A percentile compares a stretch with the other conserved stretches of the same genome.
phyloP scores from a whole-genome alignment of 1,139 yeast species.

The Spathaspora jeffriesii region DNA sequence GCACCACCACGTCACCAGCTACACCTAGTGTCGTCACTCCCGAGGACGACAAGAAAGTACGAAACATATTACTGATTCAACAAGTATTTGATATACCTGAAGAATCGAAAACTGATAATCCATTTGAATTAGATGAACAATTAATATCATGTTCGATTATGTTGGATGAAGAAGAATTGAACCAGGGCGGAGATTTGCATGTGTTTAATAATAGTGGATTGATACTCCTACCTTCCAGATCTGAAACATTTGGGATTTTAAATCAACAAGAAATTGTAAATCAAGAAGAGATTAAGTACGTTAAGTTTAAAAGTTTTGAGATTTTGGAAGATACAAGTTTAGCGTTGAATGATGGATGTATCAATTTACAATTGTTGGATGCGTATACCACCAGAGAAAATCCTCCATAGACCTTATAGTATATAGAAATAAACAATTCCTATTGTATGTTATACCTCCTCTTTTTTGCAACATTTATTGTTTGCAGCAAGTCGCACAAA shows the following conservation, averaged over 20 bases:
- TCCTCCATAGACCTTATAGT: slow-evolving; percentile 39
- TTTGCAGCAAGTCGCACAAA: not conserved
- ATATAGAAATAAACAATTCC: not conserved
- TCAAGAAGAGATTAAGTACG: slow-evolving; percentile 15
- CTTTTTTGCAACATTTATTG: not conserved
- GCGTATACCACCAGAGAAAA: slow-evolving; percentile 71
- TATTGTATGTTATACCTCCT: too few species aligned
- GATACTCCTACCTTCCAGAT: slow-evolving; percentile 20
- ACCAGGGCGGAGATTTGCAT: slow-evolving; percentile 33
- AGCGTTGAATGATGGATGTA: slow-evolving; percentile 63
- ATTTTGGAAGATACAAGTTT: slow-evolving; percentile 68
- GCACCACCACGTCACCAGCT: slow-evolving; percentile 9
- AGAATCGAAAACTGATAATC: slow-evolving; percentile 29
- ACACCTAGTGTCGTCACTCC: slow-evolving; percentile 1
- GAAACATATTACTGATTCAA: slow-evolving; percentile 7
- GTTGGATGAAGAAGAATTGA: slow-evolving; percentile 35
- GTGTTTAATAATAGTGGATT: slow-evolving; percentile 29
- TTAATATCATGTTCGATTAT: slow-evolving; percentile 27
- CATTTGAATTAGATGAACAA: slow-evolving; percentile 23
- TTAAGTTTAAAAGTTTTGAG: slow-evolving; percentile 53
- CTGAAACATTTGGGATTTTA: slow-evolving; percentile 20
- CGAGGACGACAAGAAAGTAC: slow-evolving; percentile 4
- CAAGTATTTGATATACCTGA: slow-evolving; percentile 32
- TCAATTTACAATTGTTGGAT: slow-evolving; percentile 74
- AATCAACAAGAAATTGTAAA: slow-evolving; percentile 4